phyloP scores from a whole-genome alignment of 2,329 filamentous ascomycete species.

The Trichophyton benhamiae region DNA sequence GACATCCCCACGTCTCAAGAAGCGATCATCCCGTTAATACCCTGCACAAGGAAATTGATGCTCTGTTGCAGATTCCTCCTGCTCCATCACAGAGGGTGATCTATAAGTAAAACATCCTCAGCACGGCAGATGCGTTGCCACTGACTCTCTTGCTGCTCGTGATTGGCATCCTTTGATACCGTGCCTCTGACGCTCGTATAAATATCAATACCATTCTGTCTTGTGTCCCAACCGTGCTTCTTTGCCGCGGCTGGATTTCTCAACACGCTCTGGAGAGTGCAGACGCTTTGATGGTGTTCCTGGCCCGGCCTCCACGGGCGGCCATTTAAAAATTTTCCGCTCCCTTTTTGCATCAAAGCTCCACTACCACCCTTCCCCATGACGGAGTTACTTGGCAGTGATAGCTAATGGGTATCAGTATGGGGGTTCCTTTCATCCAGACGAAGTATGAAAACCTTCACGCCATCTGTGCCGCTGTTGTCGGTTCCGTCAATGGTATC shows the following conservation, averaged over 20 bases:
- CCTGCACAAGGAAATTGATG: background rate
- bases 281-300: background rate
- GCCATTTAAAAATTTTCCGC: background rate
- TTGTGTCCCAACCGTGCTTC: background rate
- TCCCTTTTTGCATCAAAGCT: background rate
- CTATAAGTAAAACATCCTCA: background rate
- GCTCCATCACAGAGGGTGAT: background rate
- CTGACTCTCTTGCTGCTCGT: background rate
- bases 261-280: background rate
- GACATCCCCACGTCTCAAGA: background rate
- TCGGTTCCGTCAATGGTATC: background rate
- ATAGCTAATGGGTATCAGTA: background rate
- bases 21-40: background rate
- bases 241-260: background rate
- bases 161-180: background rate
- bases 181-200: background rate
- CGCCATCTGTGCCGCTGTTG: background rate
- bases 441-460: background rate
- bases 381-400: background rate
- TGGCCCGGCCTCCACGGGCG: background rate
- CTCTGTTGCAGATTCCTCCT: background rate
- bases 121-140: background rate
- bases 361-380: background rate
- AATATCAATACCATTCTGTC: background rate
- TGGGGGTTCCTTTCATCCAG: background rate